Percentiles rank a stretch among this genome's conserved stretches.
These are phyloP conservation scores for Eimeria sp. DNA, from an alignment of 169 alveolate species.

Conservation along the genomic window DNA sequence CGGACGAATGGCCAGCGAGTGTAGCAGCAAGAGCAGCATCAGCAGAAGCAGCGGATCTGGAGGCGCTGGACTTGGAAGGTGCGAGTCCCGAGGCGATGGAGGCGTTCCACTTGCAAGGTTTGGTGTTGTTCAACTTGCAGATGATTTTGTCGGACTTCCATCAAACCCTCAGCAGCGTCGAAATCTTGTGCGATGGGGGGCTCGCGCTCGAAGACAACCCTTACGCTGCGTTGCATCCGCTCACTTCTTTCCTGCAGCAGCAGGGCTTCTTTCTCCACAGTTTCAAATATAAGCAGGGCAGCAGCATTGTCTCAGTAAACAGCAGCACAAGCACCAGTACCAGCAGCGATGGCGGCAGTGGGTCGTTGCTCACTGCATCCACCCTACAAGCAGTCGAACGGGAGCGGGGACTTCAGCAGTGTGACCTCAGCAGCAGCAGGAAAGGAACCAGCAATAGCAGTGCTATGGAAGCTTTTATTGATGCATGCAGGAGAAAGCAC, in stretches of 20 bases:
- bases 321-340: background rate
- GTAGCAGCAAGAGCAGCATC: background rate
- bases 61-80: background rate
- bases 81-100: slow-evolving; percentile 87
- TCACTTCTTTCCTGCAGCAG: slow-evolving; percentile 85
- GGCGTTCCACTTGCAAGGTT: slow-evolving; percentile 86
- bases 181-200: slow-evolving; percentile 83
- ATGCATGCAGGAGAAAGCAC: background rate
- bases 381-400: background rate
- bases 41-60: background rate
- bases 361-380: background rate
- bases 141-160: slow-evolving; percentile 84
- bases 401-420: background rate
- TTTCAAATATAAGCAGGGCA: slow-evolving; percentile 70
- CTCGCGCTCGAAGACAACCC: slow-evolving; percentile 84
- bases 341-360: background rate
- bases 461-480: background rate
- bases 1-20: background rate
- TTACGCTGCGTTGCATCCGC: slow-evolving; percentile 83
- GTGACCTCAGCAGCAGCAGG: background rate
- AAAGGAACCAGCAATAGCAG: slow-evolving; percentile 1
- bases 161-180: slow-evolving; percentile 85
- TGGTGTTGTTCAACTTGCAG: slow-evolving; percentile 86
- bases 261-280: slow-evolving; percentile 84
- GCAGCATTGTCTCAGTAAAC: background rate